These are phyloP conservation scores for Boletus coffeatus DNA, from an alignment of 1,284 basidiomycete species.

Conservation along the genomic window DNA sequence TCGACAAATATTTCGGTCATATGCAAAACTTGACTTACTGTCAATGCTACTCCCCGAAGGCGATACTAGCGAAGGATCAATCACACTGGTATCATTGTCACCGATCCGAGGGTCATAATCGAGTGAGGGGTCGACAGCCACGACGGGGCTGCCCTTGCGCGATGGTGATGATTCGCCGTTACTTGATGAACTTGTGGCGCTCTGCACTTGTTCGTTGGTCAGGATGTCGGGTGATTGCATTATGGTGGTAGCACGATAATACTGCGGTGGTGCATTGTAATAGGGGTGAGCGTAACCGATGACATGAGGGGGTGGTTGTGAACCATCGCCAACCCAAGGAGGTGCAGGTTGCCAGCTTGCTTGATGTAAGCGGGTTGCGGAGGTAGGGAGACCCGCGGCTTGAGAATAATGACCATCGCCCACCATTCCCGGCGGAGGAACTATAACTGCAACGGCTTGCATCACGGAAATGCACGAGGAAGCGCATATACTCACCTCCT, in stretches of 20 bases:
- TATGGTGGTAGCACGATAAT: constrained; percentile 41
- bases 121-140: constrained; percentile 27
- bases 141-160: constrained; percentile 22
- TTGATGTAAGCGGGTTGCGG: constrained; percentile 43
- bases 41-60: constrained; percentile 15
- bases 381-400: constrained; percentile 43
- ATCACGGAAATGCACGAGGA: neutral
- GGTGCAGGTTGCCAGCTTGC: constrained; percentile 37
- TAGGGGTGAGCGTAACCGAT: constrained; percentile 39
- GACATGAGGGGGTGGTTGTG: constrained; percentile 28
- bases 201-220: constrained; percentile 16
- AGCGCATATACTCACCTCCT: constrained; percentile 24
- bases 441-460: constrained; percentile 12
- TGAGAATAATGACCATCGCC: constrained; percentile 32
- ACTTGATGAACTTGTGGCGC: constrained; percentile 15
- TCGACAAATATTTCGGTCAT: constrained; percentile 24
- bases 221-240: constrained; percentile 19
- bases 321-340: constrained; percentile 30
- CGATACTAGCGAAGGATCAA: constrained; percentile 37
- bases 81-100: constrained; percentile 27
- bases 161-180: constrained; percentile 28
- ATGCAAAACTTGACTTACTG: constrained; percentile 15
- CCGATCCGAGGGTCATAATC: constrained; percentile 12
- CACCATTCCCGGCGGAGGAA: constrained; percentile 31
- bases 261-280: constrained; percentile 40